These are phyloP conservation scores for Galeopsis tetrahit DNA, from an alignment of 257 asterid genomes.

Conservation along the genomic window DNA sequence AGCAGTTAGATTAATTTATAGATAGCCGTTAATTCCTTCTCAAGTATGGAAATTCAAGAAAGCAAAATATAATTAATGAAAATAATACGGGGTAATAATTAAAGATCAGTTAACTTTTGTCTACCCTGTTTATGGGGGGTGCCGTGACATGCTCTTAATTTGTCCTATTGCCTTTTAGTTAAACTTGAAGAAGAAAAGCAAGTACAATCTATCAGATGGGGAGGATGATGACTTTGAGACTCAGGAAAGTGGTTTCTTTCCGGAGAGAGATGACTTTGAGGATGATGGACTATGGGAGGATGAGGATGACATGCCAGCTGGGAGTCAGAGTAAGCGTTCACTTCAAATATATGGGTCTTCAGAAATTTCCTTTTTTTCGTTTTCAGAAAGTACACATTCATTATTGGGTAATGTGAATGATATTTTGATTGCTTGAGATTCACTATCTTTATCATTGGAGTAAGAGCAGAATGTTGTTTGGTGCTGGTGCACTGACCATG, in stretches of 20 bases:
- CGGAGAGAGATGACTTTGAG: slow-evolving; percentile 82
- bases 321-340: slow-evolving; percentile 50
- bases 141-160: background rate
- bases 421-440: background rate
- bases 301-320: slow-evolving; percentile 46
- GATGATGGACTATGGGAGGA: slow-evolving; percentile 71
- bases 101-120: background rate
- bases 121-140: background rate
- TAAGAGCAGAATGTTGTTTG: background rate
- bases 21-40: slow-evolving; percentile 6
- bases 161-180: slow-evolving; percentile 45
- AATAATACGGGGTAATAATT: background rate
- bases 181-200: slow-evolving; percentile 69
- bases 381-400: background rate
- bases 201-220: slow-evolving; percentile 87
- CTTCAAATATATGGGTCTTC: slow-evolving; percentile 6
- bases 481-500: slow-evolving; percentile 14
- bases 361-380: background rate
- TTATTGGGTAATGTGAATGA: background rate
- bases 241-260: slow-evolving; percentile 45
- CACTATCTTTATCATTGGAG: slow-evolving; percentile 4
- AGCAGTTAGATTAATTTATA: background rate
- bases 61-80: slow-evolving; percentile 2
- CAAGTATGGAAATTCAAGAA: background rate
- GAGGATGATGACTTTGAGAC: slow-evolving; percentile 84